Conservation (phyloP, 805 yeast species). For the Cyberlindnera misumaiensis region DNA sequence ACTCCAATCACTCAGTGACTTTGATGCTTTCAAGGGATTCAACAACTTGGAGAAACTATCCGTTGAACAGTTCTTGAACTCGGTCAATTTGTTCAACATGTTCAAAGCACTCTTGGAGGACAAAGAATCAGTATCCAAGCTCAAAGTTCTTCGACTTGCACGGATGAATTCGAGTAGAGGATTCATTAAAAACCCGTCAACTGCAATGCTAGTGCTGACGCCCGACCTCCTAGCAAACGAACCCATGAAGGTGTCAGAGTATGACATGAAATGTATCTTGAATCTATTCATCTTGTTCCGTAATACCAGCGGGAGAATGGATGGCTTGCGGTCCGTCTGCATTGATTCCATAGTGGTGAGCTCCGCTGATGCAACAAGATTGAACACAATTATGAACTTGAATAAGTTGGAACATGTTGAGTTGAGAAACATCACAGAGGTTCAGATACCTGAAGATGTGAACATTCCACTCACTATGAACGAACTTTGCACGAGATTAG, state of each 20-base stretch:
- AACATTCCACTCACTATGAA: constrained; percentile 6
- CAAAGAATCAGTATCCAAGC: constrained; percentile 2
- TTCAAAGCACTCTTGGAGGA: constrained; percentile 13
- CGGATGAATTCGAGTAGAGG: constrained; percentile 12
- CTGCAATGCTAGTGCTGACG: constrained; percentile 16
- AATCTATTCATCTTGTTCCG: constrained; percentile 8
- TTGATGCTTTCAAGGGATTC: constrained; percentile 15
- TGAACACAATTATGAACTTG: constrained; percentile 7
- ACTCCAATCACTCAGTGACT: constrained; percentile 4
- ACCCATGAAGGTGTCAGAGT: constrained; percentile 9
- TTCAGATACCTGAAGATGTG: constrained; percentile 19
- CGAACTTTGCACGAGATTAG: constrained; percentile 10
- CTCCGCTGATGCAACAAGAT: constrained; percentile 12
- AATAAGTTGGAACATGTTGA: constrained; percentile 23
- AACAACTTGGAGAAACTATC: constrained; percentile 28
- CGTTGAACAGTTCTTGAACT: constrained; percentile 30
- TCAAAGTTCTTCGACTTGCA: constrained; percentile 12
- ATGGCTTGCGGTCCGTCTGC: constrained; percentile 5
- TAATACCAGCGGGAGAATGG: constrained; percentile 1
- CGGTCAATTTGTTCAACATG: constrained; percentile 20
- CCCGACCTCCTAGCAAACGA: constrained; percentile 14
- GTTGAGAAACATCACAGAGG: constrained; percentile 32
- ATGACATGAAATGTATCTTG: constrained; percentile 12
- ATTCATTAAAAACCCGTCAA: constrained; percentile 11
- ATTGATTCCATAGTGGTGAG: constrained; percentile 14